Percentiles rank a stretch among this genome's conserved stretches.
Conservation (phyloP, 805 yeast species). For the Candida cerambycidarum region DNA sequence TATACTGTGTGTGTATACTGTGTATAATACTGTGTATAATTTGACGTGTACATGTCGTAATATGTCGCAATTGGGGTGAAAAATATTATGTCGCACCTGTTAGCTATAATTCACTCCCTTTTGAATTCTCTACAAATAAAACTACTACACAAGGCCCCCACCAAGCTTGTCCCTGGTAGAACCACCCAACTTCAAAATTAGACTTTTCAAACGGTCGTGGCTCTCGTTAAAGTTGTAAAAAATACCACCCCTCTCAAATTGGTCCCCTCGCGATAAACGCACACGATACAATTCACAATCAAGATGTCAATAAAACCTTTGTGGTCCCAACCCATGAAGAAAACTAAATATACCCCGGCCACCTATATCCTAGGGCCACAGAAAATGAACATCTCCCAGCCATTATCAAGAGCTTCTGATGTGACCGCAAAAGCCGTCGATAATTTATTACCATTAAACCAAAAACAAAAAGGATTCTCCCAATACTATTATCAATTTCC, state of each 20-base stretch:
- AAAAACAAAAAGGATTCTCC: slow-evolving; percentile 20
- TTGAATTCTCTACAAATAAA: too few species aligned
- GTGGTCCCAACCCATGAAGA: slow-evolving; percentile 16
- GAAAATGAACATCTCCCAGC: slow-evolving; percentile 39
- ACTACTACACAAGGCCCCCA: too few species aligned
- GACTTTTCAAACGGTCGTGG: too few species aligned
- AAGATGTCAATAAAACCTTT: slow-evolving; percentile 24
- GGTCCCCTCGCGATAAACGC: slow-evolving; percentile 6
- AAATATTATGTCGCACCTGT: background rate
- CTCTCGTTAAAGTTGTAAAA: too few species aligned
- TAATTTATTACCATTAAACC: slow-evolving; percentile 16
- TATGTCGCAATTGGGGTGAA: background rate
- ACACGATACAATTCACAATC: slow-evolving; percentile 5
- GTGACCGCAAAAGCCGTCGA: slow-evolving; percentile 34
- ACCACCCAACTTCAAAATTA: too few species aligned
- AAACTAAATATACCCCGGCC: slow-evolving; percentile 22
- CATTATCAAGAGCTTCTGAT: slow-evolving; percentile 41
- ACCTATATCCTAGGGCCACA: slow-evolving; percentile 36
- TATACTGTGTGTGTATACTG: too few species aligned
- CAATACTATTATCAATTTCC: slow-evolving; percentile 46
- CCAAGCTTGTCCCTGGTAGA: too few species aligned
- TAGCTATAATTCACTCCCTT: too few species aligned
- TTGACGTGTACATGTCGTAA: too few species aligned
- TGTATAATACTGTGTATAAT: too few species aligned
- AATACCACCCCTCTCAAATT: too few species aligned